These are phyloP conservation scores for Arachnomyces sp. DNA, from an alignment of 2,329 filamentous ascomycete genomes.

Conservation along the genomic window DNA sequence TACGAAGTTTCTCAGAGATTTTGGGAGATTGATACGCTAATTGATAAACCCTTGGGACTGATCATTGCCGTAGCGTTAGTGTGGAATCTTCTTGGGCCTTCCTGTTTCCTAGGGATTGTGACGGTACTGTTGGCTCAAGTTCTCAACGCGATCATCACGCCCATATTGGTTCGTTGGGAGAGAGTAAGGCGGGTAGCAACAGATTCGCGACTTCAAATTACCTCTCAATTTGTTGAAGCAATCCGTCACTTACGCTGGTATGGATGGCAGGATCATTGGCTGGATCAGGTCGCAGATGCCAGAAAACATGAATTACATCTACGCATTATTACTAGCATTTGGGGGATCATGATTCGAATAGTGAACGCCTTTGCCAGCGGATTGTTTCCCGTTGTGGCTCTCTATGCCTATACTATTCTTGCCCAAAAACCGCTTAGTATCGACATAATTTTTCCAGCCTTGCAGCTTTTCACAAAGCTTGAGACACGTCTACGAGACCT, in stretches of 20 bases:
- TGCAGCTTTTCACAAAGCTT: conserved; percentile 71
- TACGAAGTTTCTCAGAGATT: conserved; percentile 49
- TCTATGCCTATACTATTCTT: conserved; percentile 71
- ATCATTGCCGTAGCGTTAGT: conserved; percentile 65
- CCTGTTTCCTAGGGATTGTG: conserved; percentile 65
- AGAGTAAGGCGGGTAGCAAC: conserved; percentile 63
- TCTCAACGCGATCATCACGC: conserved; percentile 61
- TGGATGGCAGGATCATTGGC: conserved; percentile 72
- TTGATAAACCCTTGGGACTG: conserved; percentile 71
- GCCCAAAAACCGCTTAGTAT: conserved; percentile 62
- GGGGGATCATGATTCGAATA: conserved; percentile 56
- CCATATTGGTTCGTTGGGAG: conserved; percentile 61
- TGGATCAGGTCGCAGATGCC: conserved; percentile 60
- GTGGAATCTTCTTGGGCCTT: conserved; percentile 71
- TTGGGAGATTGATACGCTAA: conserved; percentile 74
- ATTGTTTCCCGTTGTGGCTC: conserved; percentile 71
- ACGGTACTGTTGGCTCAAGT: conserved; percentile 62
- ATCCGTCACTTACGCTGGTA: conserved; percentile 77
- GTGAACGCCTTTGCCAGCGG: conserved; percentile 65
- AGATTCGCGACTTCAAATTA: conserved; percentile 69
- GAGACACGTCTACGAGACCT: conserved; percentile 66
- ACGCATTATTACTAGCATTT: conserved; percentile 57
- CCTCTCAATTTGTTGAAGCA: conserved; percentile 78
- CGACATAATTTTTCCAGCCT: conserved; percentile 77
- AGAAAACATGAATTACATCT: conserved; percentile 61